Percentiles rank a stretch among this genome's conserved stretches.
Conservation (phyloP, 73 alveolate species). For the Uronychia binucleata region DNA sequence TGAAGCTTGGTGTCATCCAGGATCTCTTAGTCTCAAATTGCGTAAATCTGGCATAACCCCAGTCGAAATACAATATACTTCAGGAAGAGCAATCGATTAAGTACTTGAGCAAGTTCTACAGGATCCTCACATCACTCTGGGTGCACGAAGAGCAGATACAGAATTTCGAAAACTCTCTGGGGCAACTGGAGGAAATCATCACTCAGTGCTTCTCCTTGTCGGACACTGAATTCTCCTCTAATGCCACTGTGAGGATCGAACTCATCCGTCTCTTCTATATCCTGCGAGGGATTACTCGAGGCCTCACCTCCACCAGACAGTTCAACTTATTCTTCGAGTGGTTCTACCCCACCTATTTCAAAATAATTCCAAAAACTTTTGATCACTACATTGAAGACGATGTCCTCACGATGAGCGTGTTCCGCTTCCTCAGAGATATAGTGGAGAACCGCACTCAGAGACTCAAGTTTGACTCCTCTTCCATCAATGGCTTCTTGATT, state of each 20-base stretch:
- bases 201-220: background rate
- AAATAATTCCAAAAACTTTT: constrained; percentile 32
- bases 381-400: constrained; percentile 27
- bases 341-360: constrained; percentile 56
- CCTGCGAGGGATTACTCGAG: constrained; percentile 50
- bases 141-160: constrained; percentile 50
- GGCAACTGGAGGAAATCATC: constrained; percentile 14
- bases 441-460: constrained; percentile 48
- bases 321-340: constrained; percentile 61
- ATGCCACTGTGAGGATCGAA: constrained; percentile 2
- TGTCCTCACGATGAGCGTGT: constrained; percentile 23
- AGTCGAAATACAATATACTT: constrained; percentile 39
- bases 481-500: constrained; percentile 40
- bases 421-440: constrained; percentile 44
- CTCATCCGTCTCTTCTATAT: constrained; percentile 40
- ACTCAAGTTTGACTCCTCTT: constrained; percentile 48
- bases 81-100: constrained; percentile 31
- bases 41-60: background rate
- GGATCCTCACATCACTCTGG: constrained; percentile 48
- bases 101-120: constrained; percentile 39
- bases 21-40: background rate
- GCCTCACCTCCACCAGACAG: constrained; percentile 33
- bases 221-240: background rate
- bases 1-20: constrained; percentile 11
- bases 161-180: constrained; percentile 36